phyloP scores from a whole-genome alignment of 2,329 filamentous ascomycete species.

The Epichloe baconii region DNA sequence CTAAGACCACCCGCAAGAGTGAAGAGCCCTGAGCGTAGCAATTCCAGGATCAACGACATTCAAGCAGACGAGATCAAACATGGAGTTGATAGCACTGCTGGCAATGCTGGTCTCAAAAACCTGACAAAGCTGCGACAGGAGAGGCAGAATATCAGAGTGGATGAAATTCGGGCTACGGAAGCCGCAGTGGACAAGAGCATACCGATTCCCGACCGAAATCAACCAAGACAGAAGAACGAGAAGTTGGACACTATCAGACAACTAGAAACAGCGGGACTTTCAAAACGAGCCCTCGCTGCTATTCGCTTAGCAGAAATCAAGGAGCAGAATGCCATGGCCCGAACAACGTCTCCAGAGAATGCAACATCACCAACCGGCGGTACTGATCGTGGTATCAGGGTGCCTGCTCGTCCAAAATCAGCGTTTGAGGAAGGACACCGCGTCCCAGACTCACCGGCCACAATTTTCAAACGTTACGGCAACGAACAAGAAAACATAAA shows the following conservation, averaged over 20 bases:
- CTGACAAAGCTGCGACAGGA: background rate
- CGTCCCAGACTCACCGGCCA: conserved; percentile 27
- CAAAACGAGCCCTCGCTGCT: conserved; percentile 33
- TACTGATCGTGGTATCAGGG: conserved; percentile 11
- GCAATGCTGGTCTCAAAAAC: background rate
- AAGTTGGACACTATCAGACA: conserved; percentile 36
- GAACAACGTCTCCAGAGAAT: conserved; percentile 30
- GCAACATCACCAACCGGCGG: conserved; percentile 17
- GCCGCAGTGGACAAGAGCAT: conserved; percentile 18
- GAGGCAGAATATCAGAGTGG: conserved; percentile 8
- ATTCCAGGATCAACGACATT: conserved; percentile 33
- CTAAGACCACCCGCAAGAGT: conserved; percentile 17
- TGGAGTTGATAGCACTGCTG: conserved; percentile 13
- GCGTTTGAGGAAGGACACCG: conserved; percentile 11
- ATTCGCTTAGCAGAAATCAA: conserved; percentile 39
- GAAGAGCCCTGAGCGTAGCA: conserved; percentile 20
- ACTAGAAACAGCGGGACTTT: conserved; percentile 29
- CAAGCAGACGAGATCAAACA: conserved; percentile 27
- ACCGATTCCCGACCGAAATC: conserved; percentile 17
- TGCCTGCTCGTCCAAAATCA: background rate
- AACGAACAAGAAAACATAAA: conserved; percentile 2
- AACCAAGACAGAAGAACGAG: conserved; percentile 24
- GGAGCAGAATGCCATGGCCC: conserved; percentile 33
- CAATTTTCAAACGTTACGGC: conserved; percentile 21
- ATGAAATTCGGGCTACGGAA: conserved; percentile 25